These are phyloP conservation scores for Hymenoscyphus repandus DNA, from an alignment of 2,329 filamentous ascomycete species.

Conservation along the genomic window DNA sequence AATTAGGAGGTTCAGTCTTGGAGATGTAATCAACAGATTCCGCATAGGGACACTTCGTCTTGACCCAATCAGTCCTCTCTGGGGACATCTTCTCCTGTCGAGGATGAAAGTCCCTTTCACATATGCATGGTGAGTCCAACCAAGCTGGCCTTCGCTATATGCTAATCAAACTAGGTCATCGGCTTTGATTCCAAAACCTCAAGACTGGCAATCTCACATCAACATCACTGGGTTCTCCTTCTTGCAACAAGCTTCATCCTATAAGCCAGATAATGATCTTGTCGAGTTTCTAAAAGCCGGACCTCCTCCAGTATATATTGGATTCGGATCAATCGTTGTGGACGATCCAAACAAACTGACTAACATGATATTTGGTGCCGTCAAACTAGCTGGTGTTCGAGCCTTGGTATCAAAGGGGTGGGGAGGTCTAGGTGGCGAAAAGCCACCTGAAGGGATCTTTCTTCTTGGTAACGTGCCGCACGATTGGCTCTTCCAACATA, in stretches of 20 bases:
- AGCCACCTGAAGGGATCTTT: conserved; percentile 55
- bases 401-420: conserved; percentile 71
- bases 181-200: conserved; percentile 57
- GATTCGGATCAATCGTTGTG: conserved; percentile 71
- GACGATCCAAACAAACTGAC: conserved; percentile 66
- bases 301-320: conserved; percentile 64
- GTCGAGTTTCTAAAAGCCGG: conserved; percentile 49
- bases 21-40: conserved; percentile 71
- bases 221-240: conserved; percentile 76
- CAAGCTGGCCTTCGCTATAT: background rate
- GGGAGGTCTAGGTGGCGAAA: conserved; percentile 60
- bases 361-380: conserved; percentile 63
- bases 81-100: conserved; percentile 68
- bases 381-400: conserved; percentile 58
- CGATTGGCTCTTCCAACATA: conserved; percentile 68
- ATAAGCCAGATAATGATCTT: conserved; percentile 50
- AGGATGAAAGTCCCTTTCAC: conserved; percentile 69
- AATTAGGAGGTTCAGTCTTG: conserved; percentile 38
- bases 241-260: conserved; percentile 53
- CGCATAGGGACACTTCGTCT: conserved; percentile 61
- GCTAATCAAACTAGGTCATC: conserved; percentile 33
- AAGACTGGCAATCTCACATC: conserved; percentile 62
- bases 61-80: conserved; percentile 68
- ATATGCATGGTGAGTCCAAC: conserved; percentile 56
- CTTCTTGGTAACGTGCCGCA: conserved; percentile 71